These are phyloP conservation scores for Mentha longifolia DNA, from an alignment of 257 asterid species.

Conservation along the genomic window DNA sequence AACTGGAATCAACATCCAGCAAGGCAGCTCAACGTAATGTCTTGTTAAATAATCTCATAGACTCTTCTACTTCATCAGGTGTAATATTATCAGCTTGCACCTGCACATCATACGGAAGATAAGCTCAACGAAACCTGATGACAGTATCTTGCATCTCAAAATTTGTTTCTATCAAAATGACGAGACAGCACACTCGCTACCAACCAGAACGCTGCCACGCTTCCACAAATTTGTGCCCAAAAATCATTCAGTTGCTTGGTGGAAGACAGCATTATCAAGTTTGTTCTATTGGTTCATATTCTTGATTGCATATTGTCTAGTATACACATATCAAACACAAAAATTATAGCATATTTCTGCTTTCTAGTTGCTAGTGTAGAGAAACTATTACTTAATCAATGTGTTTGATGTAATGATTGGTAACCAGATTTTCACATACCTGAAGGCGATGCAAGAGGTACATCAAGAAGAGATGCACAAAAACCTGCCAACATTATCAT, in stretches of 20 bases:
- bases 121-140: constrained; percentile 17
- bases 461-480: constrained; percentile 99
- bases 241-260: background rate
- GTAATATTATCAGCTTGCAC: constrained; percentile 87
- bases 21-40: constrained; percentile 60
- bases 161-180: no score
- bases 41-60: constrained; percentile 84
- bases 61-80: constrained; percentile 80
- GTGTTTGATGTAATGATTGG: constrained; percentile 16
- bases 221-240: no score
- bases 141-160: background rate
- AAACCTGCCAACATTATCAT: constrained; percentile 69
- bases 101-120: constrained; percentile 50
- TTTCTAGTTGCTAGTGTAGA: background rate
- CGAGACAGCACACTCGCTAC: no score
- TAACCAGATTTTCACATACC: constrained; percentile 51
- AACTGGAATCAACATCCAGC: constrained; percentile 34
- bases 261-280: background rate
- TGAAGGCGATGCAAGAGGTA: constrained; percentile 97
- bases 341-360: constrained; percentile 6
- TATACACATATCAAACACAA: background rate
- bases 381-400: background rate
- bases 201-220: no score
- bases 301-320: constrained; percentile 3
- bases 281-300: background rate